Conservation (phyloP, 495 filamentous ascomycete genomes). For the Clohesyomyces aquaticus region DNA sequence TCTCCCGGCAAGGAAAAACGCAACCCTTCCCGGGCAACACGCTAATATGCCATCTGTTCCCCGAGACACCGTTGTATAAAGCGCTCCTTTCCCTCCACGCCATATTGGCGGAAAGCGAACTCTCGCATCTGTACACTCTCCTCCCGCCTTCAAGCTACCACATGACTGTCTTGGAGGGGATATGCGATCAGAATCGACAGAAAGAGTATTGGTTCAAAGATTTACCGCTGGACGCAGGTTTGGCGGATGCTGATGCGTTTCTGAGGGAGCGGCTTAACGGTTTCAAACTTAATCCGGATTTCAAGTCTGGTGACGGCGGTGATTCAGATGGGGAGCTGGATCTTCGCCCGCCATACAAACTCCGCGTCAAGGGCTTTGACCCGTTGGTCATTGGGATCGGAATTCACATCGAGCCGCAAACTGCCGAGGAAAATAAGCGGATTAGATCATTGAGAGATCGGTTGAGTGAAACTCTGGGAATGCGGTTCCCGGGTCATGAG, state of each 20-base stretch:
- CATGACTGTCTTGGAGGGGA: constrained; percentile 6
- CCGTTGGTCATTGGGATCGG: background rate
- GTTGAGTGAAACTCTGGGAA: background rate
- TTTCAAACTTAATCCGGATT: too few relatives aligned
- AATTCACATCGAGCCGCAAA: background rate
- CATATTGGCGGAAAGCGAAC: background rate
- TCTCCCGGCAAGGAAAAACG: background rate
- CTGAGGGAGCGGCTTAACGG: background rate
- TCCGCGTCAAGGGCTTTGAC: constrained; percentile 1
- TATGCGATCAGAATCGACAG: background rate
- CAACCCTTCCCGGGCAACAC: constrained; percentile 10
- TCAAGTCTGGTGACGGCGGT: too few relatives aligned
- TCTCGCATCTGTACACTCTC: background rate
- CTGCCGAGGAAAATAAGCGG: background rate
- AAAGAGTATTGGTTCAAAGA: background rate
- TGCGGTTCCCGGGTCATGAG: background rate
- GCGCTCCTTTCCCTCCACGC: background rate
- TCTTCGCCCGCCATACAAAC: background rate
- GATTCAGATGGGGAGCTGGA: too few relatives aligned
- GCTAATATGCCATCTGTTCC: background rate
- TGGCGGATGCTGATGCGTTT: background rate
- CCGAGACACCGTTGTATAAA: background rate
- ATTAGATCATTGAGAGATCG: background rate
- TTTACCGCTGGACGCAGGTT: background rate
- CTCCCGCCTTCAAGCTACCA: constrained; percentile 3